Base-by-base conservation (phyloP, 345 rosid genomes). In the Gossypioides kirkii region DNA sequence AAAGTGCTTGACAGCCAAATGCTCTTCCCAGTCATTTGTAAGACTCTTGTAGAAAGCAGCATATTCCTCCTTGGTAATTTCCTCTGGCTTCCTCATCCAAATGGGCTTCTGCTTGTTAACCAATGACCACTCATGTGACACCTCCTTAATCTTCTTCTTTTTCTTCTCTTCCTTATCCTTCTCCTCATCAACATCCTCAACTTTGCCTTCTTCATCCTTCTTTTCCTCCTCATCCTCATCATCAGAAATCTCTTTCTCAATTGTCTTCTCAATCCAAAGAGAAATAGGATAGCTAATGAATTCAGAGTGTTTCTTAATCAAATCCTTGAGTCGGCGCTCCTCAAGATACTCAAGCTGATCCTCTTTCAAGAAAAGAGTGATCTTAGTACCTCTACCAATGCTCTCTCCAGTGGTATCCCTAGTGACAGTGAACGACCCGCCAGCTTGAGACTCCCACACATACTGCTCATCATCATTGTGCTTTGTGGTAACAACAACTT, bases 51-150 rank as follows among this genome's bases (percentile, higher is more conserved):
- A 90, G 82, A 93, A 92, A 22, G 96, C 96, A 75, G 96, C 83
- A 74, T 93, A 93, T 26, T 93, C 98, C 69, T 93, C 98, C 87
- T 93, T 93, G 3, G 70, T 79, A 73, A 93, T 93, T 75, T 93
- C 98, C 82, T 93, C 98, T 0, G 98, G 89, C 74, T 93, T 93
- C 88, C 96, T 90, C 98, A 93, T 89, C 98, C 96, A 93, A 43
- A 93, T 89, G 0, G 98, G 98, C 22, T 93, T 93, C 84, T 93
- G 98, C 84, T 93, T 93, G 89, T 93, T 93, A 42, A 90, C 85
- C 81, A 93, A 77, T 20, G 87, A 84, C 96, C 94, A 91, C 36
- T 91, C 97, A 23, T 89, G 87, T n/a, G 94, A 91, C 17, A 91
- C 92, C 75, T 91, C 97, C 89, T 91, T 91, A 65, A 91, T 91